A percentile compares a stretch with the other conserved stretches of the same genome.
These are phyloP conservation scores for Cyclotella baltica DNA, from an alignment of 108 stramenopile species.

Conservation along the genomic window DNA sequence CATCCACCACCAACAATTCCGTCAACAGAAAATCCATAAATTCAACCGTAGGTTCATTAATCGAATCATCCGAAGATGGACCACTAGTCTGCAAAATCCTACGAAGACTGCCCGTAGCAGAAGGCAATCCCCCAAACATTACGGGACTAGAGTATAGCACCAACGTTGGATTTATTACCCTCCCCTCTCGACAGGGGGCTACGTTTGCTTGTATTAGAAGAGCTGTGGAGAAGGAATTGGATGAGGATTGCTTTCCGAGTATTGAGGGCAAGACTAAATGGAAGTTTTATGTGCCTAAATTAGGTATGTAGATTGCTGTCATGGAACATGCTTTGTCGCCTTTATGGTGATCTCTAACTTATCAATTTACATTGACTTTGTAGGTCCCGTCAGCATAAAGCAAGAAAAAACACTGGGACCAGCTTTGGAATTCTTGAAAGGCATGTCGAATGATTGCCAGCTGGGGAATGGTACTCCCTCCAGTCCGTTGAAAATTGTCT, in stretches of 20 bases:
- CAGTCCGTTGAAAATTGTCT: conserved; percentile 64
- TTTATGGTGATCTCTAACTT: background rate
- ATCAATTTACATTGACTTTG: too few relatives aligned
- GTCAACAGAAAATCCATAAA: conserved; percentile 36
- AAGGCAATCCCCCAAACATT: background rate
- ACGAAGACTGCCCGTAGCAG: conserved; percentile 13
- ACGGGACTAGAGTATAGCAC: conserved; percentile 44
- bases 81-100: conserved; percentile 53
- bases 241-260: conserved; percentile 55
- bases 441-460: conserved; percentile 47
- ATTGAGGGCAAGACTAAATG: conserved; percentile 37
- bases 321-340: too few relatives aligned
- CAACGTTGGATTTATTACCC: conserved; percentile 77
- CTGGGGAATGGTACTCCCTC: conserved; percentile 68
- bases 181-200: conserved; percentile 57
- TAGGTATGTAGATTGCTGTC: conserved; percentile 48
- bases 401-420: conserved; percentile 75
- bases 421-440: conserved; percentile 62
- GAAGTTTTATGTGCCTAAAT: conserved; percentile 76
- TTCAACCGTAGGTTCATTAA: conserved; percentile 25
- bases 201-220: conserved; percentile 71
- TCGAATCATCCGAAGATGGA: conserved; percentile 54
- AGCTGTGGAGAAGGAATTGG: conserved; percentile 67
- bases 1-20: conserved; percentile 3
- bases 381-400: conserved; percentile 66